A percentile compares a stretch with the other conserved stretches of the same genome.
Evolutionary conservation across 768 basidiomycete species (phyloP).

Genomic region (Hemileccinum rubropunctum): DNA sequence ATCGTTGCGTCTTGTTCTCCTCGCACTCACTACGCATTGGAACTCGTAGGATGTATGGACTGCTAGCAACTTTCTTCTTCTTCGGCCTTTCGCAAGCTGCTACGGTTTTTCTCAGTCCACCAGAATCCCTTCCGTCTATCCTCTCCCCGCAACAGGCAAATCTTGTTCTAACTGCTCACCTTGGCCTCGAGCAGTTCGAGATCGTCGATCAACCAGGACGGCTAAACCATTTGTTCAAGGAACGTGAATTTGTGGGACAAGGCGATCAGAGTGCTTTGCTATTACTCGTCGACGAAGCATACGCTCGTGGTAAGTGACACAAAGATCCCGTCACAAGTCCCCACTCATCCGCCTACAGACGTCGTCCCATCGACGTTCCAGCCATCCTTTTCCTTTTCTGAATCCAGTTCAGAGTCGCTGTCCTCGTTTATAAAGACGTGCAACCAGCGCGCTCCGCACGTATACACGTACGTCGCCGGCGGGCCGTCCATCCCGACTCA

Average conservation of each 20-base stretch:
- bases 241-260: slow-evolving; percentile 55
- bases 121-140: slow-evolving; percentile 33
- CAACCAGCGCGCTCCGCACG: slow-evolving; percentile 53
- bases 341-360: slow-evolving; percentile 36
- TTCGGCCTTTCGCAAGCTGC: slow-evolving; percentile 46
- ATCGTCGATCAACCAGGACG: slow-evolving; percentile 36
- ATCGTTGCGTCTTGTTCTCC: no score
- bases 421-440: slow-evolving; percentile 57
- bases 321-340: not conserved
- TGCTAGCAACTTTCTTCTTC: slow-evolving; percentile 28
- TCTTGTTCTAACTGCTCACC: slow-evolving; percentile 61
- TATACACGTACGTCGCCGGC: slow-evolving; percentile 54
- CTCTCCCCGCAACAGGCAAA: slow-evolving; percentile 55
- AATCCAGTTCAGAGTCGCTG: slow-evolving; percentile 34
- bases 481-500: slow-evolving; percentile 31
- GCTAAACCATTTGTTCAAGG: slow-evolving; percentile 22
- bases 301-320: slow-evolving; percentile 49
- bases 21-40: no score
- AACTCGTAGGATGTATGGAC: slow-evolving; percentile 17
- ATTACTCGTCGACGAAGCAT: slow-evolving; percentile 53
- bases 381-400: slow-evolving; percentile 45
- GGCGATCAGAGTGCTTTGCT: slow-evolving; percentile 51
- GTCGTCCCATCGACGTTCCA: slow-evolving; percentile 52
- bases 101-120: slow-evolving; percentile 59
- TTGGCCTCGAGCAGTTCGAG: slow-evolving; percentile 69